Conservation (phyloP, 2,329 filamentous ascomycete species). For the Hymenoscyphus linearis region DNA sequence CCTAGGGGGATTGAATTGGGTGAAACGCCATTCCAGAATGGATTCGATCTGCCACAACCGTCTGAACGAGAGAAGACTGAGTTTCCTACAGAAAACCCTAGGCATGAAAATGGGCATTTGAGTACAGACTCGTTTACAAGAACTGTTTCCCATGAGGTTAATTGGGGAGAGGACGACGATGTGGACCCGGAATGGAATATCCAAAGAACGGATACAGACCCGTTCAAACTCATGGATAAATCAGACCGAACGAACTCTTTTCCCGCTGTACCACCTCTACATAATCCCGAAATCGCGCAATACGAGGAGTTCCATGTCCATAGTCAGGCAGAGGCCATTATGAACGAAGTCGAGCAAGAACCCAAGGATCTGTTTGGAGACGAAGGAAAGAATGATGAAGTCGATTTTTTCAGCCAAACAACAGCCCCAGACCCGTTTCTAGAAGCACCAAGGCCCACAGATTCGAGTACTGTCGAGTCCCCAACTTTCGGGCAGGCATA, state of each 20-base stretch:
- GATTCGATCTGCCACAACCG: conserved; percentile 8
- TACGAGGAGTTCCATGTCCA: conserved; percentile 40
- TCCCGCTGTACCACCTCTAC: conserved; percentile 46
- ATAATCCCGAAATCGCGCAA: conserved; percentile 27
- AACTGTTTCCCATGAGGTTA: conserved; percentile 58
- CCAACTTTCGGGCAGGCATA: conserved; percentile 20
- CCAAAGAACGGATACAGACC: conserved; percentile 47
- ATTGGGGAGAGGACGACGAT: conserved; percentile 53
- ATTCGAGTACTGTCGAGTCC: background rate
- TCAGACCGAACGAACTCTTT: conserved; percentile 59
- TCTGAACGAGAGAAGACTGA: conserved; percentile 17
- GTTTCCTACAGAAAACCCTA: conserved; percentile 22
- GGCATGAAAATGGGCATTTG: conserved; percentile 46
- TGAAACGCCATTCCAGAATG: conserved; percentile 22
- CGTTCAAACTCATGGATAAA: conserved; percentile 54
- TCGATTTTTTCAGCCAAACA: conserved; percentile 40
- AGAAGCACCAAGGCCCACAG: background rate
- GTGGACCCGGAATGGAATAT: conserved; percentile 48
- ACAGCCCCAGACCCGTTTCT: background rate
- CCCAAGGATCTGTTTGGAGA: conserved; percentile 26
- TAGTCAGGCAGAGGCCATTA: conserved; percentile 48
- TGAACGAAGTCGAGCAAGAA: conserved; percentile 45
- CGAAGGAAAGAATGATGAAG: conserved; percentile 40
- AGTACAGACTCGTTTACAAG: conserved; percentile 60
- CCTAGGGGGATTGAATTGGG: conserved; percentile 27